Percentiles rank a stretch among this genome's conserved stretches.
Conservation (phyloP, 129 eudicot species). For the Helianthus tuberosus region DNA sequence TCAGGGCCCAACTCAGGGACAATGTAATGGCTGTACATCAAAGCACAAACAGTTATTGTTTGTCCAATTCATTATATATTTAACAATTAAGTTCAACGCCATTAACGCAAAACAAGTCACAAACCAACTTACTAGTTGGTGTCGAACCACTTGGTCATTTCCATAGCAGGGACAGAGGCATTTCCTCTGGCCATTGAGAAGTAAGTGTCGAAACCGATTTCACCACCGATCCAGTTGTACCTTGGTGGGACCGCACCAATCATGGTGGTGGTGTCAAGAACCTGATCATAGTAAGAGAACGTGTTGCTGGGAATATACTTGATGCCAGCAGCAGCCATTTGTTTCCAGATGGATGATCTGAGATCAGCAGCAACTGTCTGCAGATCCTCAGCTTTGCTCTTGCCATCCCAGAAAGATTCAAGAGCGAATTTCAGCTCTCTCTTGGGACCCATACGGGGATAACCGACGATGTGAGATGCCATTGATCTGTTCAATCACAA, state of each 20-base stretch:
- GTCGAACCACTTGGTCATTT: constrained; percentile 99
- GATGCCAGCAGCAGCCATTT: constrained; percentile 91
- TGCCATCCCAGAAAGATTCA: constrained; percentile 99
- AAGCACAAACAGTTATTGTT: too few relatives aligned
- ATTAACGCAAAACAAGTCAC: background rate
- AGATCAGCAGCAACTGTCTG: constrained; percentile 88
- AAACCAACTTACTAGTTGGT: constrained; percentile 94
- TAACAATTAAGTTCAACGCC: background rate
- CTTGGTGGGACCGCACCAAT: constrained; percentile 95
- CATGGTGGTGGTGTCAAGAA: constrained; percentile 95
- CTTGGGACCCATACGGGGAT: constrained; percentile 31
- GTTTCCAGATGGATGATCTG: constrained; percentile 96
- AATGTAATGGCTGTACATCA: constrained; percentile 82
- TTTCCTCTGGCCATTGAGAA: constrained; percentile 99
- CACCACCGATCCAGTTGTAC: constrained; percentile 94
- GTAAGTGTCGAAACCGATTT: constrained; percentile 91
- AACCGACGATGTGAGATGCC: too few relatives aligned
- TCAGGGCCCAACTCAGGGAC: constrained; percentile 99
- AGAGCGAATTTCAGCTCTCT: constrained; percentile 98
- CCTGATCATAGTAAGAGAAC: constrained; percentile 92
- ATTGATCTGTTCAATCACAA: too few relatives aligned
- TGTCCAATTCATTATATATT: too few relatives aligned
- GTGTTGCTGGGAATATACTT: constrained; percentile 99
- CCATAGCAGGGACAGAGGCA: constrained; percentile 99
- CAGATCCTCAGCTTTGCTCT: constrained; percentile 93